A percentile compares a stretch with the other conserved stretches of the same genome.
These are phyloP conservation scores for Fagopyrum homotropicum DNA, from an alignment of 148 eudicot species.

Conservation along the genomic window DNA sequence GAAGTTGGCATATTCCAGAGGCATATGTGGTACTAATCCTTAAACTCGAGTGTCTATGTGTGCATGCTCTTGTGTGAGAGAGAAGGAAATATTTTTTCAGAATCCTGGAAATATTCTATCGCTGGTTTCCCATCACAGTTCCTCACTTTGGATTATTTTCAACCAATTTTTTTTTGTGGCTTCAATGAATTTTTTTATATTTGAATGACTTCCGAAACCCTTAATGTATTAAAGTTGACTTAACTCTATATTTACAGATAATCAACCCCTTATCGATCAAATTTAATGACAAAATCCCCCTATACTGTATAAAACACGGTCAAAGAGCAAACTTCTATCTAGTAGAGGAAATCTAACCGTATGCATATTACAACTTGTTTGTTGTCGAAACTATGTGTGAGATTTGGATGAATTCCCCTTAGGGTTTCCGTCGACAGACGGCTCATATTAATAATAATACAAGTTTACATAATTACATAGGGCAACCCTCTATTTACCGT, in stretches of 20 bases:
- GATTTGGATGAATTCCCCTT: too few relatives aligned
- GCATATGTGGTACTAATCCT: neutral
- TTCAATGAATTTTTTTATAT: neutral
- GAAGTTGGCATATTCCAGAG: neutral
- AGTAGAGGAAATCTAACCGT: neutral
- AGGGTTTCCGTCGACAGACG: too few relatives aligned
- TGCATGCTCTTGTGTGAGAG: neutral
- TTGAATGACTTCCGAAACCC: neutral
- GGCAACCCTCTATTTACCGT: too few relatives aligned
- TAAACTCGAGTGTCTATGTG: neutral
- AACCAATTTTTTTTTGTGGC: neutral
- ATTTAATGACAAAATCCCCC: neutral
- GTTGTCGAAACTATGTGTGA: neutral
- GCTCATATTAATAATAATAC: too few relatives aligned
- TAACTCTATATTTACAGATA: neutral
- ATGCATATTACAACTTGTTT: neutral
- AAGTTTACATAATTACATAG: too few relatives aligned
- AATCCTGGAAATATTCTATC: neutral
- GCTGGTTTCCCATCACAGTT: neutral
- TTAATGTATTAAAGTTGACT: neutral
- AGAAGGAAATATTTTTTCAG: neutral
- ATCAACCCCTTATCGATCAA: neutral
- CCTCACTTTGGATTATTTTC: neutral
- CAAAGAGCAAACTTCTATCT: neutral
- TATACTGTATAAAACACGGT: neutral